These are phyloP conservation scores for Stenocarpella maydis DNA, from an alignment of 2,329 filamentous ascomycete species.

Conservation along the genomic window DNA sequence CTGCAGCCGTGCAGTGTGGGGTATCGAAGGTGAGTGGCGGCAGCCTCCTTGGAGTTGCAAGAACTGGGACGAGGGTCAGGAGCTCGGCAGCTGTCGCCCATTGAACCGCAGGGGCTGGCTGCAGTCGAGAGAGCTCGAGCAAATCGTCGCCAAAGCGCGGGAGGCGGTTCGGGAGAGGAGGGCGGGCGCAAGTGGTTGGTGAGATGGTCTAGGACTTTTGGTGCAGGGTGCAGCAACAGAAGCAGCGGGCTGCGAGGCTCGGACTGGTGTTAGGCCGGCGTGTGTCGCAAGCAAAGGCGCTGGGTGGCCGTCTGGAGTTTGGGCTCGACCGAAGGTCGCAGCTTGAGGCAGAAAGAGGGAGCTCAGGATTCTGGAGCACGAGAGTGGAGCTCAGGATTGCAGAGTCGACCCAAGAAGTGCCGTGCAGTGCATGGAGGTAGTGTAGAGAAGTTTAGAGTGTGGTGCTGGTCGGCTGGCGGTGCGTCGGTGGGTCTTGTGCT, in stretches of 20 bases:
- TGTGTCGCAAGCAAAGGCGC: conserved; percentile 27
- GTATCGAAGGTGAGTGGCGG: conserved; percentile 25
- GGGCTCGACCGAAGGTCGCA: conserved; percentile 22
- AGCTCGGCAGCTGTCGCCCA: conserved; percentile 10
- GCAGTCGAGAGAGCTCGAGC: conserved; percentile 26
- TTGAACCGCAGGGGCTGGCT: conserved; percentile 16
- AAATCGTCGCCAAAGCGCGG: conserved; percentile 22
- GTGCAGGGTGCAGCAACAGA: conserved; percentile 23
- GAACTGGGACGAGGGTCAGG: conserved; percentile 22
- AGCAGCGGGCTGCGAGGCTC: conserved; percentile 18
- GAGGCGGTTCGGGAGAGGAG: conserved; percentile 18
- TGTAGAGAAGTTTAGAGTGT: conserved; percentile 25
- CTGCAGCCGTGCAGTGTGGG: conserved; percentile 34
- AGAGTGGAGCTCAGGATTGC: background rate
- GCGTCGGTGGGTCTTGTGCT: conserved; percentile 24
- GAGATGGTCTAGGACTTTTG: conserved; percentile 28
- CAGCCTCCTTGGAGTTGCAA: conserved; percentile 16
- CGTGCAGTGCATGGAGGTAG: background rate
- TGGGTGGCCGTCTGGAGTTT: background rate
- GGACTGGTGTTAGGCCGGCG: conserved; percentile 28
- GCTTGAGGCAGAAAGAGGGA: background rate
- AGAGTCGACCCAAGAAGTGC: background rate
- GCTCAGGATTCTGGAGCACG: background rate
- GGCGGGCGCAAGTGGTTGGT: conserved; percentile 23
- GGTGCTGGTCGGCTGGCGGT: conserved; percentile 23